phyloP scores from a whole-genome alignment of 306 rosid genomes.

The Argentina anserina region DNA sequence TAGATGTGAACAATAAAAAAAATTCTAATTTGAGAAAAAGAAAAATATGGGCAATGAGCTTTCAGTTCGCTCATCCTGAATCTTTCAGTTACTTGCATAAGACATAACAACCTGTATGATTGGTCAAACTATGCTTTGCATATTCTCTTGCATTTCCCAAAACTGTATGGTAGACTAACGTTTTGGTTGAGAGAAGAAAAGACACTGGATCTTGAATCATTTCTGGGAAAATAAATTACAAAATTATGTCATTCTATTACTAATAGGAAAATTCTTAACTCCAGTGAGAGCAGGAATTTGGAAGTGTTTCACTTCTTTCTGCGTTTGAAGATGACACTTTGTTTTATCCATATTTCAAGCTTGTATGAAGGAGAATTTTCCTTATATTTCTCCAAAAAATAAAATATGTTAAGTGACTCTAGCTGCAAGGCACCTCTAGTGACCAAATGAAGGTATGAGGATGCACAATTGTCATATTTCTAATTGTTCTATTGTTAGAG shows the following conservation, averaged over 20 bases:
- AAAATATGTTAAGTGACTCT: no score
- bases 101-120: not conserved
- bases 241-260: not conserved
- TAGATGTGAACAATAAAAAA: not conserved
- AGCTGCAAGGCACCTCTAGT: not conserved
- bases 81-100: not conserved
- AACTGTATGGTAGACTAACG: not conserved
- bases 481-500: not conserved
- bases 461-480: not conserved
- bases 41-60: not conserved
- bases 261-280: not conserved
- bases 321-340: not conserved
- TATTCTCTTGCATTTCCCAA: not conserved
- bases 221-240: not conserved
- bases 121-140: not conserved
- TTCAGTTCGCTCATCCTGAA: slow-evolving; percentile 1
- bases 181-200: not conserved
- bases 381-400: not conserved
- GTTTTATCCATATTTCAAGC: not conserved
- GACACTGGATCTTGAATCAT: not conserved
- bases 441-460: not conserved
- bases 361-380: not conserved
- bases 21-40: no score
- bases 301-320: not conserved
- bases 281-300: not conserved